Base-by-base conservation (phyloP, 2,329 filamentous ascomycete species). In the Calycina marina region DNA sequence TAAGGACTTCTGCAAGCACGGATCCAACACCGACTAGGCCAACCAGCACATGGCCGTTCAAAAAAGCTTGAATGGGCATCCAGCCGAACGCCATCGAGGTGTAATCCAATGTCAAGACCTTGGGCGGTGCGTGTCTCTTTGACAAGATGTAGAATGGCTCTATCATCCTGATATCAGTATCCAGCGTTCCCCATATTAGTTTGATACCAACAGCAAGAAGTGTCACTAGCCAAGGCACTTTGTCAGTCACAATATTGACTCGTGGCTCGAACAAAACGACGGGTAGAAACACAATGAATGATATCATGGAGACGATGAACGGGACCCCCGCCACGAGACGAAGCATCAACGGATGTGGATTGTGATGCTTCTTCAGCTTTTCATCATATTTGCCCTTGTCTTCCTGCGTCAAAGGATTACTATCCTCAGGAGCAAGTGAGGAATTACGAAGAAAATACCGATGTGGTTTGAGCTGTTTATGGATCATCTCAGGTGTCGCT, bases 71-170 rank as follows among this genome's bases (percentile, higher is more conserved):
- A 28, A 77, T 44, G 0, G 75, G 69, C 14, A 80, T 63, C 52
- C 67, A 73, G 3, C 70, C 70, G 32, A 79, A 80, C 4, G 78
- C 74, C 44, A 79, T 68, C 16, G 74, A 74, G 1, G 75, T 78
- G 52, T 84, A 83, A 53, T 84, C 78, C 6, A 83, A 65, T 0
- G 72, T 75, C 5, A 84, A 63, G 2, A 71, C 76, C 41, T 64
- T 69, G 5, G 76, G 61, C 1, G 72, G 68, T 3, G 77, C 77
- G 41, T 77, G 69, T 3, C 78, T 67, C 32, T 62, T 61, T 10
- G 70, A 76, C 2, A 84, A 65, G 37, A 80, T 69, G 49, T 76
- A 80, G 48, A 78, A 84, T 2, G 78, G 78, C 51, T 83, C 76
- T 53, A 82, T 70, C 64, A 82, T 75, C 25, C 77, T 72, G 28